Evolutionary conservation across 352 stramenopile genomes (phyloP).

Genomic region (Globisporangium nunn): DNA sequence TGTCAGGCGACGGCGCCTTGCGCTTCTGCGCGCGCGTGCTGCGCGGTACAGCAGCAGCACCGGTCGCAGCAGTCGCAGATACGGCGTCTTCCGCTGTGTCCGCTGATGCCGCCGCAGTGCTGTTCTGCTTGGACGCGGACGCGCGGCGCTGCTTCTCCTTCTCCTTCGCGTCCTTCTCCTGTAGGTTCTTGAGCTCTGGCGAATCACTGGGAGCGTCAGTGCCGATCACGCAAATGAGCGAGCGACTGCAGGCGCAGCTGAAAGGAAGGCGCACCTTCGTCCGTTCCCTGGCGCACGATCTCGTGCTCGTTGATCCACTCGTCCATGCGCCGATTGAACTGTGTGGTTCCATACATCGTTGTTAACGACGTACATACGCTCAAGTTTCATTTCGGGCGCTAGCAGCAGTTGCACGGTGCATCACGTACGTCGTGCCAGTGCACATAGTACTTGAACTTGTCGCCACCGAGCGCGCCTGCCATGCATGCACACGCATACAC

Average conservation of each 20-base stretch:
- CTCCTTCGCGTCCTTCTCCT: slow-evolving; percentile 73
- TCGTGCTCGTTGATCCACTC: slow-evolving; percentile 84
- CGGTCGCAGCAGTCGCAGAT: neutral
- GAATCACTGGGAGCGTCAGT: neutral
- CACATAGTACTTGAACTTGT: slow-evolving; percentile 81
- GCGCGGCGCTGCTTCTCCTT: slow-evolving; percentile 47
- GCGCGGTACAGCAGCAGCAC: neutral
- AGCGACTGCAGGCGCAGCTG: too few relatives aligned
- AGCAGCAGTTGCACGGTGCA: neutral
- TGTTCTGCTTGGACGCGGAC: slow-evolving; percentile 17
- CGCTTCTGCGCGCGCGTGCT: slow-evolving; percentile 70
- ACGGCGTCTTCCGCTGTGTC: slow-evolving; percentile 17
- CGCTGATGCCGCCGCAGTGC: slow-evolving; percentile 2
- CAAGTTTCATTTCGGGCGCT: neutral
- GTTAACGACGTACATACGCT: neutral
- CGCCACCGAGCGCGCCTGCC: slow-evolving; percentile 38
- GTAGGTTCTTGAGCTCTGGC: slow-evolving; percentile 50
- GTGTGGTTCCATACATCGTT: neutral
- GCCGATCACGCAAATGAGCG: too few relatives aligned
- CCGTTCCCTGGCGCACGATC: slow-evolving; percentile 63
- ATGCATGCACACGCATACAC: neutral
- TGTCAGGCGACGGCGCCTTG: slow-evolving; percentile 40
- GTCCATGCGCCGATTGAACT: slow-evolving; percentile 88
- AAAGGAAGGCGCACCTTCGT: slow-evolving; percentile 26
- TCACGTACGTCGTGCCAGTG: slow-evolving; percentile 71